Conservation (phyloP, 192 early-diverging fungal species). For the Backusella psychrophila region DNA sequence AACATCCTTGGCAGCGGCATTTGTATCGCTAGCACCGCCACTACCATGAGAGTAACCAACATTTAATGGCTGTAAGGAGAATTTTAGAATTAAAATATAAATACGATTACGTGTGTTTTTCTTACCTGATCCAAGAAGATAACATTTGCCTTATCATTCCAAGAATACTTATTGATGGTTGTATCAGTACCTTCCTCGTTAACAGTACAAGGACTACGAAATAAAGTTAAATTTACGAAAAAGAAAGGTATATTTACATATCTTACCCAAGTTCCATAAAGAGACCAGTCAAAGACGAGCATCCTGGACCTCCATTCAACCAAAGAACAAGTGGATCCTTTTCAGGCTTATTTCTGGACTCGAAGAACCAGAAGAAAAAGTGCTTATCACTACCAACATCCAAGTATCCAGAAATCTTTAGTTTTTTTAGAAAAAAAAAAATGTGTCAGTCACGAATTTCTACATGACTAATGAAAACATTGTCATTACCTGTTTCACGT, state of each 20-base stretch:
- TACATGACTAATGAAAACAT: not conserved
- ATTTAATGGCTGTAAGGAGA: constrained; percentile 66
- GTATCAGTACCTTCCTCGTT: constrained; percentile 75
- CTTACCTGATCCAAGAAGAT: constrained; percentile 80
- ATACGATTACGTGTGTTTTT: not conserved
- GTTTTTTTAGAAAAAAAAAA: not conserved
- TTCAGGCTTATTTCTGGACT: constrained; percentile 74
- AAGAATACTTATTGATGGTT: constrained; percentile 72
- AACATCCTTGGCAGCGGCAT: constrained; percentile 87
- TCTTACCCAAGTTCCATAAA: constrained; percentile 43
- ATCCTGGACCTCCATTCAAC: constrained; percentile 44
- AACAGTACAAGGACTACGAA: constrained; percentile 78
- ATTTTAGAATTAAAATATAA: not conserved
- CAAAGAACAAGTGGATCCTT: constrained; percentile 55
- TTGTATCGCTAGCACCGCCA: constrained; percentile 67
- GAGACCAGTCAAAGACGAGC: constrained; percentile 40
- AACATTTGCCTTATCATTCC: constrained; percentile 91
- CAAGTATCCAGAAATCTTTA: constrained; percentile 74
- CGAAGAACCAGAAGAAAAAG: constrained; percentile 99
- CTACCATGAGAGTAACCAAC: constrained; percentile 91
- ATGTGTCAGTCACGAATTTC: not conserved
- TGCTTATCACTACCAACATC: constrained; percentile 70
- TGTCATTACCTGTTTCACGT: constrained; percentile 75
- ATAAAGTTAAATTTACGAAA: not conserved
- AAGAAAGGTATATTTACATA: not conserved